These are phyloP conservation scores for Sporothrix curviconia DNA, from an alignment of 2,329 filamentous ascomycete species.

Conservation along the genomic window DNA sequence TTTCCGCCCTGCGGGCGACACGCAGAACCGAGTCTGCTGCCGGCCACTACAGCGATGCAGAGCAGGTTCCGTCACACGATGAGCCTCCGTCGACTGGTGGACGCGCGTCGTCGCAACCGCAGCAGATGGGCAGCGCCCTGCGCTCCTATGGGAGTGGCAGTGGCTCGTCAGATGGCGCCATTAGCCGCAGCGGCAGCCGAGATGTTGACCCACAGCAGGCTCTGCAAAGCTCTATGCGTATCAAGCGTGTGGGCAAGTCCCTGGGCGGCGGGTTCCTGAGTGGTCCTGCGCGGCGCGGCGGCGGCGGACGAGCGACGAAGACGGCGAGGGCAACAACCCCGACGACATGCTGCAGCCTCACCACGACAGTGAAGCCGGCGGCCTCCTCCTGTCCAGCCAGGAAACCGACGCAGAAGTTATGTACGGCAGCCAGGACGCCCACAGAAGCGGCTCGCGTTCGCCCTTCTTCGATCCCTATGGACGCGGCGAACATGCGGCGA, in stretches of 20 bases:
- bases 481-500: slow-evolving; percentile 42
- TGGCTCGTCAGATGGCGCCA: slow-evolving; percentile 18
- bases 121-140: slow-evolving; percentile 46
- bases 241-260: slow-evolving; percentile 69
- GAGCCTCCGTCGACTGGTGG: slow-evolving; percentile 46
- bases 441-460: slow-evolving; percentile 30
- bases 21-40: slow-evolving; percentile 5
- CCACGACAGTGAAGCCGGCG: slow-evolving; percentile 33
- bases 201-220: slow-evolving; percentile 49
- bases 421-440: slow-evolving; percentile 26
- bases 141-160: slow-evolving; percentile 38
- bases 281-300: slow-evolving; percentile 69
- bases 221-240: slow-evolving; percentile 65
- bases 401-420: slow-evolving; percentile 31
- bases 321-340: slow-evolving; percentile 36
- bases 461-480: slow-evolving; percentile 39
- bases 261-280: slow-evolving; percentile 69
- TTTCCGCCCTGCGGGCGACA: slow-evolving; percentile 27
- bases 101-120: slow-evolving; percentile 24
- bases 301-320: slow-evolving; percentile 60
- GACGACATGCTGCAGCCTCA: slow-evolving; percentile 24
- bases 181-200: slow-evolving; percentile 14
- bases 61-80: slow-evolving; percentile 34
- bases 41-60: slow-evolving; percentile 39
- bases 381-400: slow-evolving; percentile 33